Evolutionary conservation across 2,329 filamentous ascomycete genomes (phyloP).

Genomic region (Alternaria alternata): DNA sequence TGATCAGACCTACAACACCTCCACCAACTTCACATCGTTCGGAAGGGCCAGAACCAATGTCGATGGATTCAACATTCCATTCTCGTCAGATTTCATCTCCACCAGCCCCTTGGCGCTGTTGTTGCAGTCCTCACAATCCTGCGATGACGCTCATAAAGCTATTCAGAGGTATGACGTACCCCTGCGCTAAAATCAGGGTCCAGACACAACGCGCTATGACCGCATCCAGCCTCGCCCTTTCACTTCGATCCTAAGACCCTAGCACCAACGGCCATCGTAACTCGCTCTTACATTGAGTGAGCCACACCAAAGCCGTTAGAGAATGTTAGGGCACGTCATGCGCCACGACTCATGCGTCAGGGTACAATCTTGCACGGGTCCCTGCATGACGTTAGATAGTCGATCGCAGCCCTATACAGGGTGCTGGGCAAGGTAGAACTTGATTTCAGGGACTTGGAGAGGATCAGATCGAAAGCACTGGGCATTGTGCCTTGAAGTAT

Average conservation of each 20-base stretch:
- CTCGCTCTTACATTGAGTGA: slow-evolving; percentile 18
- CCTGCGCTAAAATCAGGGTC: slow-evolving; percentile 10
- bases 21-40: background rate
- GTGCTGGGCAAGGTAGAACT: slow-evolving; percentile 24
- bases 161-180: slow-evolving; percentile 32
- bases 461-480: background rate
- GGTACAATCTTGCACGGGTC: slow-evolving; percentile 14
- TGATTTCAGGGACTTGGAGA: slow-evolving; percentile 27
- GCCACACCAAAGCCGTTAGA: slow-evolving; percentile 17
- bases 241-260: slow-evolving; percentile 16
- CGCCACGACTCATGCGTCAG: slow-evolving; percentile 20
- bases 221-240: slow-evolving; percentile 13
- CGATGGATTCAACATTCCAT: background rate
- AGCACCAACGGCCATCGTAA: slow-evolving; percentile 19
- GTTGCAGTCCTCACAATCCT: background rate
- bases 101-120: background rate
- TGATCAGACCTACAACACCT: background rate
- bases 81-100: slow-evolving; percentile 1
- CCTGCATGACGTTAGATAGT: slow-evolving; percentile 39
- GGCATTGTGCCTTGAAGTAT: slow-evolving; percentile 8
- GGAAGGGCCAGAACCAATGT: background rate
- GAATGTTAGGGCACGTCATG: slow-evolving; percentile 24
- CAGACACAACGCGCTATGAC: slow-evolving; percentile 18
- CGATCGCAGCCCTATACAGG: slow-evolving; percentile 20
- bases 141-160: slow-evolving; percentile 25